Evolutionary conservation across 2,329 filamentous ascomycete species (phyloP), one percentile per base, ranked within the genome.

Genomic region (Ceratocystis colombiana): DNA sequence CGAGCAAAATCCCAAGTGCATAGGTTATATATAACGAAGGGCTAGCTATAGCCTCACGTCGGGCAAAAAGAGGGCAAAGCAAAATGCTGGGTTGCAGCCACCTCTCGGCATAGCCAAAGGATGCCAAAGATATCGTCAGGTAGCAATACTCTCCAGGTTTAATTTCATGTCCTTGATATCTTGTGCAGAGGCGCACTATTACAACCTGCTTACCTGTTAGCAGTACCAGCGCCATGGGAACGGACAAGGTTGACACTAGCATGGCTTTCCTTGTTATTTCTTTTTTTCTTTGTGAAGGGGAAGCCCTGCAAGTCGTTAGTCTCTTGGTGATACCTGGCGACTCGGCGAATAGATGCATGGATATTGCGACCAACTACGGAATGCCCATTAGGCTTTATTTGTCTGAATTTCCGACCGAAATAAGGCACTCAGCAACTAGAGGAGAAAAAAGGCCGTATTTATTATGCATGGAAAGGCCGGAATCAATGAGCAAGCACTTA

Each of bases 101-200:
- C 12, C 12, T 41, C 53, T 30, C 53, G 53, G 53, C 55, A 37
- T 33, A 37, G 15, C 12, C 55, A 33, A 59, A 28, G 12, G 4
- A 20, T 37, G 55, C 55, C 28, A 59, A 59, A 59, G 55, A 59
- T 59, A 37, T 59, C 55, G n/a, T 6, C 25, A 59, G 55, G 55
- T 59, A 59, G 55, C 17, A 59, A 30, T 59, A 7, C 7, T 37
- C 55, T 17, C 30, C 7, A 25, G 30, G 8, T 22, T 55, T 25
- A 25, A 25, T 25, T 22, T 25, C 20, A 3, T 25, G 7, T 50
- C 20, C 12, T 22, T 12, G 8, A 25, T 50, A 25, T 50, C 12
- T 2, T 41, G 37, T 41, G 12, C 10, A 15, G 37, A 50, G 48
- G n/a, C 8, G 48, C 46, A 50, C 48, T 22, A 50, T 20, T 22